Conservation (phyloP, 2,329 filamentous ascomycete genomes). For the Cercospora citrullina region DNA sequence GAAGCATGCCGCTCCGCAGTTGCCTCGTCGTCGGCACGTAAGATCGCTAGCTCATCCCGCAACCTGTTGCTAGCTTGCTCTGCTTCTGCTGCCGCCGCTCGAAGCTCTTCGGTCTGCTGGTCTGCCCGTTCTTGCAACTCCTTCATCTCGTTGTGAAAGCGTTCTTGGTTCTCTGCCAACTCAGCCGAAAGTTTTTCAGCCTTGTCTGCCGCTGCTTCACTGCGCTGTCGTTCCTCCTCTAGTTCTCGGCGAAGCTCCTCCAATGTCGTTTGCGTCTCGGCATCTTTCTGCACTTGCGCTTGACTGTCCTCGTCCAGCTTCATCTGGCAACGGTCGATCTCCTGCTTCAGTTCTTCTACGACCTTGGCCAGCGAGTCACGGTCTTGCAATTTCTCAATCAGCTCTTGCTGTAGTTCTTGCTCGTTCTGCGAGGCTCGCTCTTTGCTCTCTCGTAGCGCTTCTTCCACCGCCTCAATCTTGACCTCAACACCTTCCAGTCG, state of each 20-base stretch:
- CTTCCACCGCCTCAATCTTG: constrained; percentile 38
- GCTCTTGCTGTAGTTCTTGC: constrained; percentile 34
- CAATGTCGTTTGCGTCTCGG: constrained; percentile 24
- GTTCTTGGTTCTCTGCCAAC: constrained; percentile 13
- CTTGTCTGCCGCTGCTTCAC: constrained; percentile 14
- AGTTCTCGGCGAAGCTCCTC: constrained; percentile 31
- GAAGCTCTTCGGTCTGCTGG: constrained; percentile 22
- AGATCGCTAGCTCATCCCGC: constrained; percentile 19
- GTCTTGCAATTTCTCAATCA: constrained; percentile 36
- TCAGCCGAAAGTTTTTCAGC: constrained; percentile 23
- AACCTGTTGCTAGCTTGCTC: constrained; percentile 22
- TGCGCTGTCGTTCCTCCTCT: constrained; percentile 27
- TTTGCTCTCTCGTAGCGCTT: constrained; percentile 34
- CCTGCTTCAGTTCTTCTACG: constrained; percentile 37
- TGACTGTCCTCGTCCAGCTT: constrained; percentile 38
- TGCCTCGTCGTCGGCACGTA: constrained; percentile 19
- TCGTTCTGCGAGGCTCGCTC: constrained; percentile 33
- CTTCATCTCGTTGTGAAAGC: constrained; percentile 22
- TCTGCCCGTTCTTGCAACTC: constrained; percentile 18
- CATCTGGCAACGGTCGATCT: constrained; percentile 39
- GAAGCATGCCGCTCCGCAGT: constrained; percentile 16
- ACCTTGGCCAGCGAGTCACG: constrained; percentile 35
- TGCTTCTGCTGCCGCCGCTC: constrained; percentile 11
- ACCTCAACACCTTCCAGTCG: constrained; percentile 34
- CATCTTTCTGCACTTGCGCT: constrained; percentile 35